Base-by-base conservation (phyloP, 805 yeast genomes). In the Yarrowia sp. region DNA sequence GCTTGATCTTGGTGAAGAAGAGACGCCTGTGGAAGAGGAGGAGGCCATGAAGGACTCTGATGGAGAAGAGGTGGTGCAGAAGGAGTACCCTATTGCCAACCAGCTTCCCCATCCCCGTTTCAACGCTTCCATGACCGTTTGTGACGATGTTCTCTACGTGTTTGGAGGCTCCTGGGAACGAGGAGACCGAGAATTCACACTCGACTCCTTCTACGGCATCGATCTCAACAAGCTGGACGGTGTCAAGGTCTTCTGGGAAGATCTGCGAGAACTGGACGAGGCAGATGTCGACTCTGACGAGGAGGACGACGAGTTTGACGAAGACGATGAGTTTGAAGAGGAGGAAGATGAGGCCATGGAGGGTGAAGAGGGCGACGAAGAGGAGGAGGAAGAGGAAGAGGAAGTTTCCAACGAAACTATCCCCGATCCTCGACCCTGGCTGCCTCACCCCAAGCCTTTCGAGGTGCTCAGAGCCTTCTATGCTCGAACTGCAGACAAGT, bases 381-480 rank as follows among this genome's bases (percentile, higher is more conserved):
- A 76, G 40, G 88, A 80, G 10, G 89, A 84, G 22, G 91, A 85
- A 35, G 91, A 85, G n/a, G 91, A 86, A 52, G 85, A 77, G 1
- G 88, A 82, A 56, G 89, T 82, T 40, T 87, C 82, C 3, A 59
- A 85, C 70, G 87, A 86, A 56, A 91, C 87, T 71, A 85, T 89
- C 73, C 97, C 97, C 16, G 99, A 94, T 78, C 90, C 89, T 55
- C 86, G 97, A 77, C 97, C 99, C 16, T 94, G 97, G 97, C 83
- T 94, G 68, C 98, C 98, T 59, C 98, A 93, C 77, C 99, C 99
- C 43, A 92, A 93, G 75, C 89, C 97, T 8, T 95, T 94, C 74
- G 98, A 94, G 80, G 80, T 86, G 1, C 81, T 94, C 70, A 87
- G 97, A 73, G 88, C 86, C 1, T 94, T 94, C 80, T 94, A 95